Evolutionary conservation across 2,329 filamentous ascomycete genomes (phyloP), one percentile per base, ranked within the genome.

Genomic region (Hypoxylon sp.): DNA sequence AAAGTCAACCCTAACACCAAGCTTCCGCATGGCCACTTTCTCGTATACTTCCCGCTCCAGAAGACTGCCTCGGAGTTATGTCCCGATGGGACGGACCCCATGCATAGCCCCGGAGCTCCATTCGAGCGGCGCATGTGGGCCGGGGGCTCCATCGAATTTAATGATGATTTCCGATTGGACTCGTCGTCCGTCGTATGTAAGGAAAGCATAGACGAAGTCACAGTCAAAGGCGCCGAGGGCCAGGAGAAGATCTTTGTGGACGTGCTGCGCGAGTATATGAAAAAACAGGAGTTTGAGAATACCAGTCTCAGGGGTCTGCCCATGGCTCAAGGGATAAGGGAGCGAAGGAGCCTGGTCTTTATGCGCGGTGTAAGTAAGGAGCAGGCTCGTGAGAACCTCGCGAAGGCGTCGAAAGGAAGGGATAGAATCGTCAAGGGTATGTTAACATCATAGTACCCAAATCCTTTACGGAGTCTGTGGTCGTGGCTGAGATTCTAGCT

Each of bases 51-150:
- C 81, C 93, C 94, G 65, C 87, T 91, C 10, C 87, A 89, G 68
- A 82, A 91, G 17, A 83, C 86, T 0, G 82, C 87, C 13, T 87
- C 85, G 6, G 73, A 83, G 34, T 86, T 98, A 46, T 85, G 93
- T 17, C 83, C 89, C 1, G 96, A 99, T 81, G 95, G 96, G 63
- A 97, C 94, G 0, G 95, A 98, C 77, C 83, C 87, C 3, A 84
- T 91, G 58, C 93, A 97, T 76, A 90, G 85, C 23, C 95, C 95
- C 0, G 93, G 91, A 1, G 77, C 77, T 3, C 89, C 90, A 0
- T 97, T 92, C 77, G 85, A 85, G 55, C 87, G 92, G 21, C 89
- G 96, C 17, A 89, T 99, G 82, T 99, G 96, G 96, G 93, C 93
- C 13, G 94, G 94, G 32, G 96, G 95, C 0, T 85, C 86, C 43